phyloP scores from a whole-genome alignment of 495 filamentous ascomycete genomes.

The Daldinia grandis region DNA sequence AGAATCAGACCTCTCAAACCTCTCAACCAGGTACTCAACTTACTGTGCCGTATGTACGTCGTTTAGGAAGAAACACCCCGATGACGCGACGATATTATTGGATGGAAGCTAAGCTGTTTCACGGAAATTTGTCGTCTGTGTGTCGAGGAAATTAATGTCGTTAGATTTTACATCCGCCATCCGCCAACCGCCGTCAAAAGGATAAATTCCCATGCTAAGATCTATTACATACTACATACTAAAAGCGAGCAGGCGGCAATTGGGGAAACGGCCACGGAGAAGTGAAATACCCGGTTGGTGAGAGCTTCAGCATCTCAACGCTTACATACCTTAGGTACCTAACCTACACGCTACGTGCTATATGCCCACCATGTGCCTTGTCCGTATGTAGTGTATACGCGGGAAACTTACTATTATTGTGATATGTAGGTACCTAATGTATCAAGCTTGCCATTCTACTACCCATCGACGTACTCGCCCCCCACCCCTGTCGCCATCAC shows the following conservation, averaged over 20 bases:
- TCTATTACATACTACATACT: neutral
- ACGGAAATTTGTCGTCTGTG: slow-evolving; percentile 35
- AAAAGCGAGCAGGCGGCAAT: slow-evolving; percentile 12
- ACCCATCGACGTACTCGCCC: slow-evolving; percentile 6
- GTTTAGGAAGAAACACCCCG: slow-evolving; percentile 11
- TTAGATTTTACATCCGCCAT: slow-evolving; percentile 16
- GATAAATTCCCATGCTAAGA: slow-evolving; percentile 5
- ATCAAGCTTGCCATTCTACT: slow-evolving; percentile 13
- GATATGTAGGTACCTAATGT: too few species aligned
- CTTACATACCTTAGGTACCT: slow-evolving; percentile 1
- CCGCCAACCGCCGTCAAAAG: slow-evolving; percentile 5
- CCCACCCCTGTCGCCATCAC: slow-evolving; percentile 6
- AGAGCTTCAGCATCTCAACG: slow-evolving; percentile 3
- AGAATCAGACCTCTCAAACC: neutral
- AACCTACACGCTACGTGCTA: neutral
- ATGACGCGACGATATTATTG: neutral
- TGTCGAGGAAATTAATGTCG: slow-evolving; percentile 8
- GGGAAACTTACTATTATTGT: slow-evolving; percentile 13
- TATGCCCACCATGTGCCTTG: neutral
- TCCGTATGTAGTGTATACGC: neutral
- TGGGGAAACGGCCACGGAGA: neutral
- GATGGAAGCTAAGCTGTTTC: slow-evolving; percentile 11
- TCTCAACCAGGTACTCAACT: neutral
- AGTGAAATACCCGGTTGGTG: slow-evolving; percentile 31
- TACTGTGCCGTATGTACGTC: slow-evolving; percentile 2